Conservation (phyloP, 2,329 filamentous ascomycete species). For the Drechslerella dactyloides region DNA sequence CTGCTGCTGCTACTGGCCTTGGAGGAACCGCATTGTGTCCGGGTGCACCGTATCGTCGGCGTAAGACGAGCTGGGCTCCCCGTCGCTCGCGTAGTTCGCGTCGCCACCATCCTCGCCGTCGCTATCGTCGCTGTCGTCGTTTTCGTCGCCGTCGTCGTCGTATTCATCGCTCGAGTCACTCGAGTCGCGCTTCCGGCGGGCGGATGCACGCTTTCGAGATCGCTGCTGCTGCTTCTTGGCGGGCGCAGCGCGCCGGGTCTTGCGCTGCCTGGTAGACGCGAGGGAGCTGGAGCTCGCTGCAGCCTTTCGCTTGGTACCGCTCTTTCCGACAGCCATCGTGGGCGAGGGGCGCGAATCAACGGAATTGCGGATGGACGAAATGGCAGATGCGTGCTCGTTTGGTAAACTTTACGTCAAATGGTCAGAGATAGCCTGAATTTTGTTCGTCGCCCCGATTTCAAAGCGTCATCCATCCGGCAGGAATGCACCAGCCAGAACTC, state of each 20-base stretch:
- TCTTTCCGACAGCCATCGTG: conserved; percentile 11
- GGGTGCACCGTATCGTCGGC: conserved; percentile 64
- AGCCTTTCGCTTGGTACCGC: conserved; percentile 8
- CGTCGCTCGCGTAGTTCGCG: neutral
- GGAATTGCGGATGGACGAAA: neutral
- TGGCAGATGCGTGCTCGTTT: neutral
- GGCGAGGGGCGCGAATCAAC: neutral
- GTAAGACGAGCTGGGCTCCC: conserved; percentile 59
- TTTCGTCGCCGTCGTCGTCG: conserved; percentile 30
- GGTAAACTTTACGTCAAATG: neutral
- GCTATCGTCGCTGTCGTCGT: conserved; percentile 12
- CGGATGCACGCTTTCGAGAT: neutral
- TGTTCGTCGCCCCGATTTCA: too few relatives aligned
- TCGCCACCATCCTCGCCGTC: conserved; percentile 5
- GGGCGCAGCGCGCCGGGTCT: neutral
- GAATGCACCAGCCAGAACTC: too few relatives aligned
- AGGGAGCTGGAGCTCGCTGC: conserved; percentile 2
- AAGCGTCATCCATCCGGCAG: too few relatives aligned
- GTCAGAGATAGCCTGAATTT: too few relatives aligned
- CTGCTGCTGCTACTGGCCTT: conserved; percentile 45
- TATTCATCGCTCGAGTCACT: conserved; percentile 20
- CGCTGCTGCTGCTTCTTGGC: neutral
- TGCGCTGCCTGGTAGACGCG: conserved; percentile 6
- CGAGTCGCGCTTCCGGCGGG: neutral
- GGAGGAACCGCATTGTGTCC: conserved; percentile 67